phyloP scores from a whole-genome alignment of 768 basidiomycete species.

The Tephrocybe sp. region DNA sequence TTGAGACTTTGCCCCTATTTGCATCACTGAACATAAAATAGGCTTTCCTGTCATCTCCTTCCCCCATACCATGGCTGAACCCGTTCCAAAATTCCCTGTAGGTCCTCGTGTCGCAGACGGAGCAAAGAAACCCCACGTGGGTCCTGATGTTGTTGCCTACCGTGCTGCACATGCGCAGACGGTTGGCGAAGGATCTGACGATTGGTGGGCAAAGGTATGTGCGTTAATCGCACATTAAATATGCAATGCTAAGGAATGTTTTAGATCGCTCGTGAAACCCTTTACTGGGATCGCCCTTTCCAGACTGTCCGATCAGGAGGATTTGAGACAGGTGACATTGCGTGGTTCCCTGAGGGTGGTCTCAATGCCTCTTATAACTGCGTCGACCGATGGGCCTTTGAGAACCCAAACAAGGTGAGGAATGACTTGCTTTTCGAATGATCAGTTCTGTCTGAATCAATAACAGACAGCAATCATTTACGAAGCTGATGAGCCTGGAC shows the following conservation, averaged over 20 bases:
- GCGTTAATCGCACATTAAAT: background rate
- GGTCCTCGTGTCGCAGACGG: constrained; percentile 69
- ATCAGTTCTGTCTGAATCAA: background rate
- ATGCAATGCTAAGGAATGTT: background rate
- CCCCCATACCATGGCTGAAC: constrained; percentile 9
- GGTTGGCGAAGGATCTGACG: constrained; percentile 72
- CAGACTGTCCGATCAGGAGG: constrained; percentile 78
- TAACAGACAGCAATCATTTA: constrained; percentile 90
- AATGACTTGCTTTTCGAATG: background rate
- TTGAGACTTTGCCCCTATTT: constrained; percentile 14
- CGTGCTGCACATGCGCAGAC: constrained; percentile 62
- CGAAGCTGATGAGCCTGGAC: constrained; percentile 92
- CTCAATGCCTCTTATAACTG: constrained; percentile 96
- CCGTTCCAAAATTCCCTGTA: constrained; percentile 55
- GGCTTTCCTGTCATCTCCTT: background rate
- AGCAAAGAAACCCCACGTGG: constrained; percentile 70
- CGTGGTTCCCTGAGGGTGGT: constrained; percentile 95
- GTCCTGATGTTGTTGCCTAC: constrained; percentile 79
- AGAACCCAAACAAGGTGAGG: constrained; percentile 76
- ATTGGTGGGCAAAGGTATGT: constrained; percentile 84
- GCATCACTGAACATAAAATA: constrained; percentile 5
- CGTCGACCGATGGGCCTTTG: constrained; percentile 94
- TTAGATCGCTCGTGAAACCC: constrained; percentile 67
- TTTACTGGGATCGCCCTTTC: constrained; percentile 91
- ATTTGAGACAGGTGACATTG: constrained; percentile 83